A percentile compares a stretch with the other conserved stretches of the same genome.
Conservation (phyloP, 2,329 filamentous ascomycete genomes). For the Dryadomyces quercivorus region DNA sequence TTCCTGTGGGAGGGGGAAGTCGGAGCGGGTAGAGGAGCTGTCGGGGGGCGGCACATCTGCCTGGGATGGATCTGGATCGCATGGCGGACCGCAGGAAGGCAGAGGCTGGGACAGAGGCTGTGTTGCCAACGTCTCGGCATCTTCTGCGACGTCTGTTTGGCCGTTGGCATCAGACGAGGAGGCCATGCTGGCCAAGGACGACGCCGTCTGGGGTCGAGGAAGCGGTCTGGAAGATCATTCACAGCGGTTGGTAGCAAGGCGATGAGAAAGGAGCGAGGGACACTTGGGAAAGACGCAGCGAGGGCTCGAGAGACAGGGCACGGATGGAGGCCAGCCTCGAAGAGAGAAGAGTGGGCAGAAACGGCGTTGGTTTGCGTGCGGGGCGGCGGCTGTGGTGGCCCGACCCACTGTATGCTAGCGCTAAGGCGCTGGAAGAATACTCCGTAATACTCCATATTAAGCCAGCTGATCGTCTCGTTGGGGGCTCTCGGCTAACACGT, state of each 20-base stretch:
- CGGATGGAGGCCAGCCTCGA: no score
- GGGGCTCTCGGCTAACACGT: neutral
- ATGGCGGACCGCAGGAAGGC: neutral
- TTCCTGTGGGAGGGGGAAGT: slow-evolving; percentile 52
- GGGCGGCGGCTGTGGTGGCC: neutral
- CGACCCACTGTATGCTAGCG: neutral
- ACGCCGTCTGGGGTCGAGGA: neutral
- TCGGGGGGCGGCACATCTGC: neutral
- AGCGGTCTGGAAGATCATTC: neutral
- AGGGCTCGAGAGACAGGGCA: no score
- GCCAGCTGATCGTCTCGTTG: no score
- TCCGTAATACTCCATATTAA: no score
- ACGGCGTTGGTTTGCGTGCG: no score
- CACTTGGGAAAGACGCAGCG: no score
- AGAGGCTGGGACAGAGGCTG: neutral
- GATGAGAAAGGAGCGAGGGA: neutral
- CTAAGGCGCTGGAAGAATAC: neutral
- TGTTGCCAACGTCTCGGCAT: no score
- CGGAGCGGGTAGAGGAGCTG: neutral
- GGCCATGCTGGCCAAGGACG: neutral
- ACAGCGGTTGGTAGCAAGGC: neutral
- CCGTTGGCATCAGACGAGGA: neutral
- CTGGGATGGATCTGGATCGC: neutral
- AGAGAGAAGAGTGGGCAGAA: no score
- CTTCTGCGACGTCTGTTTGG: no score